Evolutionary conservation across 2,329 filamentous ascomycete species (phyloP).

Genomic region (Penicillium sp.): DNA sequence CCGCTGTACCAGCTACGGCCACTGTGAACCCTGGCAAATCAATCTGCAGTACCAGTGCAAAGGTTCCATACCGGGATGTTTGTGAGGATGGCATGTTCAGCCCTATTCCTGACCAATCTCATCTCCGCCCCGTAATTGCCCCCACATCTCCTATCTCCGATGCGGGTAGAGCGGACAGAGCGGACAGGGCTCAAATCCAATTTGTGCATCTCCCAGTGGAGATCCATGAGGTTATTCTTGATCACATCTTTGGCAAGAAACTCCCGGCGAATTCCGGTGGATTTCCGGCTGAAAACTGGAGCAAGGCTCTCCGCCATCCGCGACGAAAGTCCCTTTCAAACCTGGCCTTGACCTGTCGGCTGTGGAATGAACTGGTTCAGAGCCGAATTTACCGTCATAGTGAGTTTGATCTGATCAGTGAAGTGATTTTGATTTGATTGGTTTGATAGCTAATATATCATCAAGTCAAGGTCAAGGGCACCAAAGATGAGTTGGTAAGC

Average conservation of each 20-base stretch:
- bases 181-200: conserved; percentile 4
- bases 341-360: conserved; percentile 57
- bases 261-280: conserved; percentile 57
- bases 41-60: conserved; percentile 28
- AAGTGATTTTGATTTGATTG: neutral
- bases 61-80: conserved; percentile 12
- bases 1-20: conserved; percentile 16
- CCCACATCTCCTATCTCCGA: neutral
- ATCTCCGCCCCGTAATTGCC: neutral
- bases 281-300: conserved; percentile 58
- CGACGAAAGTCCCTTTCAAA: conserved; percentile 66
- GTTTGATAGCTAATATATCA: neutral
- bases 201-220: conserved; percentile 60
- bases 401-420: conserved; percentile 23
- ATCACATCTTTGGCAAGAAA: conserved; percentile 68
- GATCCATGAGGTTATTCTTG: conserved; percentile 70
- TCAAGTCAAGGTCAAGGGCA: conserved; percentile 70
- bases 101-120: neutral
- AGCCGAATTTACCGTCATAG: conserved; percentile 69
- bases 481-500: conserved; percentile 59
- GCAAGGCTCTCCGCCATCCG: conserved; percentile 64
- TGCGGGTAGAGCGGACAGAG: neutral
- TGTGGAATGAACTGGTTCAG: conserved; percentile 69
- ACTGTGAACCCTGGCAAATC: conserved; percentile 14
- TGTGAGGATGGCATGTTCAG: neutral